Conservation (phyloP, 495 filamentous ascomycete genomes). For the Pseudomonodictys pantanalensis region DNA sequence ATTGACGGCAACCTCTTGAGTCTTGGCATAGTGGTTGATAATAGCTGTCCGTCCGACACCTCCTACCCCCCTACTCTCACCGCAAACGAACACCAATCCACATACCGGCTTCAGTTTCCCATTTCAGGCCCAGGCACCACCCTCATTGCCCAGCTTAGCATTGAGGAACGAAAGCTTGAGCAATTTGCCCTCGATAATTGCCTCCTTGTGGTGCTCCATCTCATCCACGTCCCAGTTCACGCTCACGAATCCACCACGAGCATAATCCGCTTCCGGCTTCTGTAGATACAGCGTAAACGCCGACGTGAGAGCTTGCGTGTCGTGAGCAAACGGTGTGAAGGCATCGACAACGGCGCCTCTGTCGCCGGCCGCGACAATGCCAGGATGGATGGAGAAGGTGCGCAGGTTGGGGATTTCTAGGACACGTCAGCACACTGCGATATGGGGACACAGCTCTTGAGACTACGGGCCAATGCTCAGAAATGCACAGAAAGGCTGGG, state of each 20-base stretch:
- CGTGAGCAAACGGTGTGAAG: slow-evolving; percentile 38
- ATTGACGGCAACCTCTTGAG: too few species aligned
- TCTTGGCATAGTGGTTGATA: too few species aligned
- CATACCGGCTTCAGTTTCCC: too few species aligned
- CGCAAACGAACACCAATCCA: too few species aligned
- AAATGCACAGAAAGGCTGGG: too few species aligned
- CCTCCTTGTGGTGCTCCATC: slow-evolving; percentile 43
- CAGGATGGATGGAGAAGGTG: slow-evolving; percentile 43
- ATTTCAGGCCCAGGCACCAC: slow-evolving; percentile 18
- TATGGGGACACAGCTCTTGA: too few species aligned
- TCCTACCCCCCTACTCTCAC: too few species aligned
- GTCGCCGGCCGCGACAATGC: slow-evolving; percentile 39
- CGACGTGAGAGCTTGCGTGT: slow-evolving; percentile 42
- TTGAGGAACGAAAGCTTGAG: slow-evolving; percentile 39
- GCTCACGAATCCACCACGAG: slow-evolving; percentile 45
- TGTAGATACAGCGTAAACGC: slow-evolving; percentile 46
- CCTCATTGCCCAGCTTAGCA: slow-evolving; percentile 27
- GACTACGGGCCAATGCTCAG: too few species aligned
- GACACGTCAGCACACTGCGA: too few species aligned
- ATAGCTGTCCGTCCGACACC: too few species aligned
- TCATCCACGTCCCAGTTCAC: slow-evolving; percentile 51
- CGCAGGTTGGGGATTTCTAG: slow-evolving; percentile 44
- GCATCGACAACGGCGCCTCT: slow-evolving; percentile 32
- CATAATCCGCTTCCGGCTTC: slow-evolving; percentile 33
- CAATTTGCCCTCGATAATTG: slow-evolving; percentile 41